Evolutionary conservation across 352 stramenopile genomes (phyloP), one percentile per base, ranked within the genome.

Genomic region (Phytophthora ohioensis): DNA sequence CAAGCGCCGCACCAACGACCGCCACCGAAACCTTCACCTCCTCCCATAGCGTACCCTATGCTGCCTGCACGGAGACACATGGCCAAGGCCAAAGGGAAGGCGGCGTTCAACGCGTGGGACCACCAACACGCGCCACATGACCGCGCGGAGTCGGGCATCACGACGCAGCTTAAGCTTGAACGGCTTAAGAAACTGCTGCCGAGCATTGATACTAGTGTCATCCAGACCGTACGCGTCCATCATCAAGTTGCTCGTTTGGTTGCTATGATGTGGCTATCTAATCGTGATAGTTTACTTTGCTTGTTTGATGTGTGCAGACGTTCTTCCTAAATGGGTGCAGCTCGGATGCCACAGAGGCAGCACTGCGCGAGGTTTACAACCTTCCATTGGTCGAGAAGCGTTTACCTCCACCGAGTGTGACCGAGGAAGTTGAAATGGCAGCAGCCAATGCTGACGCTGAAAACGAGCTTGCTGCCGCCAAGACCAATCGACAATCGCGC

Each of bases 301-400:
- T 55, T 69, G 17, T 47, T 35, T 54, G 11, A 34, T 69, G 32
- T 75, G 38, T 49, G 46, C 67, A 93, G 85, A 90, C 83, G 17
- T 91, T 91, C 39, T 84, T 83, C 58, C 49, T 93, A 8, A 93
- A 93, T 62, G 76, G 76, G 15, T 80, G 76, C 49, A 93, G 78
- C 55, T 91, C 80, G 11, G 81, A 87, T 54, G 82, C 81, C 15
- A 91, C 85, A 0, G 85, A 93, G 56, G 85, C 82, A 5, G 75
- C 80, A 8, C 66, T 93, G 6, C 83, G 83, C 5, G 82, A 93
- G 66, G 81, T 89, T 21, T 91, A 87, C 63, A 71, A 87, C 30
- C 65, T 91, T 2, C 77, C 84, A 1, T 41, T 87, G 15, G 66
- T 73, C 11, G 42, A 70, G 17, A 69, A 71, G 21, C 30, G 62